Evolutionary conservation across 2,329 filamentous ascomycete genomes (phyloP).

Genomic region (Fusarium veterinarium): DNA sequence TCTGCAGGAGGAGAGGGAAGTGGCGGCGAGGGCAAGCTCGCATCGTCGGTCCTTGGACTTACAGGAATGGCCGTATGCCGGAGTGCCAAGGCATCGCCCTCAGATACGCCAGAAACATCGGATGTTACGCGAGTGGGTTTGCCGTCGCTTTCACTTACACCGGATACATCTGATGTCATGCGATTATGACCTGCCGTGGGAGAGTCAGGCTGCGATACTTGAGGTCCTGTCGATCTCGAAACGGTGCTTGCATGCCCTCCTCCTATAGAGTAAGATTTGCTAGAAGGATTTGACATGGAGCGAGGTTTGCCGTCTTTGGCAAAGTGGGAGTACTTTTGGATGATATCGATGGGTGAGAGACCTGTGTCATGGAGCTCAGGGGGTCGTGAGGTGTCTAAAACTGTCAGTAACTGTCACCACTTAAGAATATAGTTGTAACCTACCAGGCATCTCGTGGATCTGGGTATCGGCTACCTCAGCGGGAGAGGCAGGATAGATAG

Average conservation of each 20-base stretch:
- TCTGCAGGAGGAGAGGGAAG: slow-evolving; percentile 28
- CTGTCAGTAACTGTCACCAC: neutral
- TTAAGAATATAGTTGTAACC: slow-evolving; percentile 15
- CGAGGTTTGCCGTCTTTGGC: slow-evolving; percentile 20
- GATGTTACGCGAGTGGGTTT: slow-evolving; percentile 32
- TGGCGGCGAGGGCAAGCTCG: slow-evolving; percentile 10
- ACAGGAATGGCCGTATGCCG: slow-evolving; percentile 29
- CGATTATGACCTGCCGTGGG: slow-evolving; percentile 26
- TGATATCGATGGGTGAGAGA: slow-evolving; percentile 54
- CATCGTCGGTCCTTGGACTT: slow-evolving; percentile 34
- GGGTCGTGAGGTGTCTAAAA: slow-evolving; percentile 56
- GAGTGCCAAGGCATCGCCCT: slow-evolving; percentile 36
- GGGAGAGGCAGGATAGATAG: slow-evolving; percentile 19
- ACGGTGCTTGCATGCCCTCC: slow-evolving; percentile 44
- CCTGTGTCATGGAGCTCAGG: slow-evolving; percentile 60
- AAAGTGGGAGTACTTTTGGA: slow-evolving; percentile 49
- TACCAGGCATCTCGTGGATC: slow-evolving; percentile 62
- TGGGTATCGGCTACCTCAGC: slow-evolving; percentile 58
- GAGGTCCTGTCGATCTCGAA: slow-evolving; percentile 44
- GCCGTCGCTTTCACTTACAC: slow-evolving; percentile 16
- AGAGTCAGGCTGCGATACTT: slow-evolving; percentile 10
- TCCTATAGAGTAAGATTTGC: slow-evolving; percentile 40
- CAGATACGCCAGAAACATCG: slow-evolving; percentile 40
- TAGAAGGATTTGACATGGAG: slow-evolving; percentile 39
- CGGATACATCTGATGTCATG: slow-evolving; percentile 41